Base-by-base conservation (phyloP, 2,329 filamentous ascomycete genomes). In the Aspergillus sergii region DNA sequence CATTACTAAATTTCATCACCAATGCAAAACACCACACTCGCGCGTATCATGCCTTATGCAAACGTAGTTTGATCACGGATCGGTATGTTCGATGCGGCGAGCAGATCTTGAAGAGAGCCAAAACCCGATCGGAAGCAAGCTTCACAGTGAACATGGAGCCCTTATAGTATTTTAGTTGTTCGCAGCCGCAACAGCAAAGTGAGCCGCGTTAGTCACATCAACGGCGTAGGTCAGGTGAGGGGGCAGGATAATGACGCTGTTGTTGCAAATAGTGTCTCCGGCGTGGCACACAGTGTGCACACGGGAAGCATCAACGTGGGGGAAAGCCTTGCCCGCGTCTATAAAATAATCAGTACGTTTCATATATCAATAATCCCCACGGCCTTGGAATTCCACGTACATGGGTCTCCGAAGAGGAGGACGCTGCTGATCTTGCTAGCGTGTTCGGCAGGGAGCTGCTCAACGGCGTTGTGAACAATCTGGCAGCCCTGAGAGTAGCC, bases 401-500 rank as follows among this genome's bases (percentile, higher is more conserved):
- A 39, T 9, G 51, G 51, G 51, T 55, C 51, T 26, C 51, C 51
- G 32, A 55, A 55, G n/a, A 55, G 51, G 23, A 55, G 51, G 14
- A 55, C 21, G 6, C 51, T 55, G 51, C 51, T 55, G 51, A 55
- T 55, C 21, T 55, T 55, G 51, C 51, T 55, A 14, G 51, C 51
- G 16, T 5, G 9, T 16, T 11, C 32, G 6, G 51, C 51, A n/a
- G 51, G 51, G 34, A 55, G 51, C n/a, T 55, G 51, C 14, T 55
- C 51, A 26, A 55, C 32, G 14, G 51, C 51, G 21, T 55, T 55
- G 32, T 55, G 51, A 2, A 55, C 51, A 39, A 55, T 39, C 34
- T 55, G 51, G 12, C 51, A 55, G 6, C 51, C 51, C 34, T 55
- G 51, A 14, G 51, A 55, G 21, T 55, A 55, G 12, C 51, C 51